A percentile compares a stretch with the other conserved stretches of the same genome.
Evolutionary conservation across 148 eudicot species (phyloP).

Genomic region (Rhododendron henanense): DNA sequence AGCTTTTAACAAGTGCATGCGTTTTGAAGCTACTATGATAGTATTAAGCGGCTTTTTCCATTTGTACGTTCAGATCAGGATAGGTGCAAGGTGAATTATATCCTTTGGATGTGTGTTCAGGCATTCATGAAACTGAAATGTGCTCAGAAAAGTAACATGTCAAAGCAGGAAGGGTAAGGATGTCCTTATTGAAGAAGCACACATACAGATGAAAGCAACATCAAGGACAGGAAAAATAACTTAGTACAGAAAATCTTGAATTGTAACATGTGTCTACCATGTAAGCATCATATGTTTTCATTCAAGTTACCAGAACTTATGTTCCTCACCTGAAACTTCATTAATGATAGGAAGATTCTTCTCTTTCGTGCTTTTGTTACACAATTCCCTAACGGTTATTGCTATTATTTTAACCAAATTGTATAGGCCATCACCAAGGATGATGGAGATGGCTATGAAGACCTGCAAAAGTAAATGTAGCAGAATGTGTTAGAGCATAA

Average conservation of each 20-base stretch:
- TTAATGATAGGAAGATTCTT: slow-evolving; percentile 42
- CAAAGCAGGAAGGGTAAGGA: background rate
- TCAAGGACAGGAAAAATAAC: background rate
- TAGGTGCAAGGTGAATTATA: background rate
- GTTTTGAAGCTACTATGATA: background rate
- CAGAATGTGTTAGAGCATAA: background rate
- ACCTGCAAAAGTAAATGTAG: slow-evolving; percentile 31
- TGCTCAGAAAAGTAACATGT: background rate
- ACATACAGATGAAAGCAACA: background rate
- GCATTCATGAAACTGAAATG: background rate
- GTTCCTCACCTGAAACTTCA: slow-evolving; percentile 43
- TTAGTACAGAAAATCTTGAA: background rate
- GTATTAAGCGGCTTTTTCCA: background rate
- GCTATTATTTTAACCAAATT: slow-evolving; percentile 58
- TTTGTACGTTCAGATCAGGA: background rate
- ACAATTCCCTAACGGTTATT: slow-evolving; percentile 42
- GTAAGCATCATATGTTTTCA: background rate
- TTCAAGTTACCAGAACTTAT: background rate
- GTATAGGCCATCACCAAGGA: slow-evolving; percentile 73
- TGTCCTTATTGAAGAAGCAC: background rate
- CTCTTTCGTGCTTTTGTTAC: slow-evolving; percentile 42
- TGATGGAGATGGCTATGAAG: slow-evolving; percentile 59
- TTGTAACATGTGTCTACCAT: background rate
- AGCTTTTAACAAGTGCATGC: background rate
- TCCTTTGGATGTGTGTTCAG: background rate